A percentile compares a stretch with the other conserved stretches of the same genome.
Conservation (phyloP, 2,329 filamentous ascomycete genomes). For the Xylaria sp. region DNA sequence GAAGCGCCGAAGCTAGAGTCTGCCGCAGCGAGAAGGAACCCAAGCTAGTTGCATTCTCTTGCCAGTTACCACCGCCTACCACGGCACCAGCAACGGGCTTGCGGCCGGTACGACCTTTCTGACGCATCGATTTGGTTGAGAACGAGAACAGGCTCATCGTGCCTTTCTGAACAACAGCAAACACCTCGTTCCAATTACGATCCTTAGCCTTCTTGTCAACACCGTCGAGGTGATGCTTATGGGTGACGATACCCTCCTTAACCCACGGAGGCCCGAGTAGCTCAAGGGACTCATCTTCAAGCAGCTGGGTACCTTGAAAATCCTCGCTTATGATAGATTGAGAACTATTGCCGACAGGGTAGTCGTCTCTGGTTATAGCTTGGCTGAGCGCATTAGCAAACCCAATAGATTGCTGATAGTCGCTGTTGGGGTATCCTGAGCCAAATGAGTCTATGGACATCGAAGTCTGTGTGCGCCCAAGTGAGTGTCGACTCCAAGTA, state of each 20-base stretch:
- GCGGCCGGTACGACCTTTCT: constrained; percentile 66
- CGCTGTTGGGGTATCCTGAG: constrained; percentile 76
- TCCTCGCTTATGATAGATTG: constrained; percentile 69
- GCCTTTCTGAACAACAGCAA: constrained; percentile 95
- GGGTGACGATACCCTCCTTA: constrained; percentile 94
- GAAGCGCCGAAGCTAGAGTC: constrained; percentile 89
- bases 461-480: constrained; percentile 89
- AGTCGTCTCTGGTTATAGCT: constrained; percentile 92
- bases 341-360: constrained; percentile 61
- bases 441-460: constrained; percentile 93
- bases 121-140: constrained; percentile 78
- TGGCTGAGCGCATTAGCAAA: constrained; percentile 97
- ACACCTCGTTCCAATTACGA: constrained; percentile 92
- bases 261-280: constrained; percentile 96
- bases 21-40: constrained; percentile 89
- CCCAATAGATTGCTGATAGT: constrained; percentile 95
- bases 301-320: constrained; percentile 69
- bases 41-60: constrained; percentile 91
- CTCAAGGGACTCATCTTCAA: constrained; percentile 93
- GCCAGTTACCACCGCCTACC: constrained; percentile 97
- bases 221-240: constrained; percentile 94
- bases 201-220: constrained; percentile 93
- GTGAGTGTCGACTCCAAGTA: constrained; percentile 93
- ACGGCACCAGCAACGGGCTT: constrained; percentile 66
- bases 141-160: constrained; percentile 96